A percentile compares a stretch with the other conserved stretches of the same genome.
Evolutionary conservation across 306 rosid species (phyloP).

Genomic region (Quercus aquifolioides): DNA sequence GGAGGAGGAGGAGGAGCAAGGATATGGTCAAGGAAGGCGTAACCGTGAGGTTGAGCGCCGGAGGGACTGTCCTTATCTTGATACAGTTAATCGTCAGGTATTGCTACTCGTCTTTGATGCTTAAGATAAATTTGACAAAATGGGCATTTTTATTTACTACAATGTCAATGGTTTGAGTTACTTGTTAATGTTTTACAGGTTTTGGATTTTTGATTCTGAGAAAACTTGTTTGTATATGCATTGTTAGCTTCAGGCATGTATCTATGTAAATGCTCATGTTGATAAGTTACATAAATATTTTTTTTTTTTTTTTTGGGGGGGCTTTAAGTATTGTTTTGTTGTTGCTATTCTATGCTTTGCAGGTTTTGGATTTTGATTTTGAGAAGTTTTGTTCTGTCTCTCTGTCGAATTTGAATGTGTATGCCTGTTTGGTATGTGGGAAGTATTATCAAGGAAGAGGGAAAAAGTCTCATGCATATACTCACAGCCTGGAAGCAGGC

Average conservation of each 20-base stretch:
- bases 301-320: not conserved
- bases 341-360: conserved; percentile 16
- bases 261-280: not conserved
- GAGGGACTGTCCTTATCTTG: conserved; percentile 95
- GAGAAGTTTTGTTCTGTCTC: conserved; percentile 96
- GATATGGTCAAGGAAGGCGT: conserved; percentile 37
- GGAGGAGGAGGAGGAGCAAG: conserved; percentile 55
- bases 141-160: too few species aligned
- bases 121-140: not conserved
- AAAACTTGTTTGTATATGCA: conserved; percentile 78
- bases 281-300: not conserved
- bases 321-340: not conserved
- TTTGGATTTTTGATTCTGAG: conserved; percentile 91
- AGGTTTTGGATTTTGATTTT: conserved; percentile 98
- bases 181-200: conserved; percentile 45
- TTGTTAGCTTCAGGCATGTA: conserved; percentile 23
- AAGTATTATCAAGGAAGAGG: conserved; percentile 98
- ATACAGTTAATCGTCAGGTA: conserved; percentile 98
- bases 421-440: conserved; percentile 95
- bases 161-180: not conserved
- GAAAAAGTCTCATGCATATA: conserved; percentile 90
- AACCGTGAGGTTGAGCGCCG: conserved; percentile 79
- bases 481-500: conserved; percentile 98
- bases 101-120: not conserved
- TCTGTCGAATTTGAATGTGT: conserved; percentile 83